These are phyloP conservation scores for Penicillium argentinense DNA, from an alignment of 495 filamentous ascomycete genomes.

Conservation along the genomic window DNA sequence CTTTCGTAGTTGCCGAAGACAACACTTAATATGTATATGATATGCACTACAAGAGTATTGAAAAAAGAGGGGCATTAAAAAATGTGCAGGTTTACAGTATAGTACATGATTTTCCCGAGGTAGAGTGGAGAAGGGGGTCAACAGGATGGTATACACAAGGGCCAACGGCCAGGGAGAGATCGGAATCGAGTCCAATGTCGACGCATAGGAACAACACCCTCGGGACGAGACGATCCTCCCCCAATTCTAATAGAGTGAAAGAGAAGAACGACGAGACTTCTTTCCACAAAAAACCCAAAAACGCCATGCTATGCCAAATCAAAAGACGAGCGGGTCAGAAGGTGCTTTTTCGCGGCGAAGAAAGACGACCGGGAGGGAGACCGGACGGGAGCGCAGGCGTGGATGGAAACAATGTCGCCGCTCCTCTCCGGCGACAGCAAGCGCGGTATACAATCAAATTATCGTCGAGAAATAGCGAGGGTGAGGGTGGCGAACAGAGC, in stretches of 20 bases:
- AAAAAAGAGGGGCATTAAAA: no score
- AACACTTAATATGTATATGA: no score
- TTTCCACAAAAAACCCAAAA: conserved; percentile 35
- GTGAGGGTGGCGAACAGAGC: not conserved
- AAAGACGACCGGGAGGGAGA: conserved; percentile 3
- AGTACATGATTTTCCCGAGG: conserved; percentile 26
- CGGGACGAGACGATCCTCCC: conserved; percentile 19
- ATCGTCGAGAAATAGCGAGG: conserved; percentile 6
- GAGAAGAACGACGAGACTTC: conserved; percentile 10
- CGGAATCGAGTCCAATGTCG: conserved; percentile 4
- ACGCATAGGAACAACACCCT: conserved; percentile 2
- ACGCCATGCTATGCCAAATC: conserved; percentile 54
- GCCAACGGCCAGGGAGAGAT: conserved; percentile 14
- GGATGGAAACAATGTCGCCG: not conserved
- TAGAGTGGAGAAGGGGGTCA: conserved; percentile 30
- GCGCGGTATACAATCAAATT: no score
- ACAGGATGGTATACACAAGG: conserved; percentile 27
- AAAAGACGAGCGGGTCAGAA: conserved; percentile 20
- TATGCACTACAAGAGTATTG: no score
- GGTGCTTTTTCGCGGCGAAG: conserved; percentile 1
- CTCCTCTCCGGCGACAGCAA: no score
- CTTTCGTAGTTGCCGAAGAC: no score
- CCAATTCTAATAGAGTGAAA: conserved; percentile 13
- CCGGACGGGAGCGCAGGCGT: conserved; percentile 7
- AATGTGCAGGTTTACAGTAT: conserved; percentile 32